phyloP scores from a whole-genome alignment of 2,329 filamentous ascomycete genomes.

The Dactylella cylindrospora region DNA sequence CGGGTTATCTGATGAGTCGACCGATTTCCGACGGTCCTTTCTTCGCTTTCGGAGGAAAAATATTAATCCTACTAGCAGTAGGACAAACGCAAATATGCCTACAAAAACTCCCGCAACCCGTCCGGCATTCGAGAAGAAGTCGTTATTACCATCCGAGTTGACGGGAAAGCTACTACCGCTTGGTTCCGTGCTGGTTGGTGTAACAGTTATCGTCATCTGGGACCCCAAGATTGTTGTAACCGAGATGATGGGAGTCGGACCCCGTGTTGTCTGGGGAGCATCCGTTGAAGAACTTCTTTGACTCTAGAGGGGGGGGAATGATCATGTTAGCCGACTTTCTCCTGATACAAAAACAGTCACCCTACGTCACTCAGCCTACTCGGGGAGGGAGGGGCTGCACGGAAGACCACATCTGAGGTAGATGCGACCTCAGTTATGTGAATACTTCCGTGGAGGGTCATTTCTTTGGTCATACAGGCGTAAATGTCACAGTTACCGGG shows the following conservation, averaged over 20 bases:
- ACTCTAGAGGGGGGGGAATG: too few relatives aligned
- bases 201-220: conserved; percentile 22
- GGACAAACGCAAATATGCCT: conserved; percentile 3
- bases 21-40: conserved; percentile 33
- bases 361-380: neutral
- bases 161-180: conserved; percentile 18
- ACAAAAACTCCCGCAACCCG: conserved; percentile 34
- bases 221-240: conserved; percentile 24
- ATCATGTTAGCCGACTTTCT: too few relatives aligned
- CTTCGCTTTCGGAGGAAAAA: conserved; percentile 32
- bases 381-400: conserved; percentile 4
- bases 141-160: conserved; percentile 2
- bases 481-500: conserved; percentile 38
- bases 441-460: conserved; percentile 9
- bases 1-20: conserved; percentile 29
- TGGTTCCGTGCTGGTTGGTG: conserved; percentile 11
- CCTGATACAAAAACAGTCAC: conserved; percentile 1
- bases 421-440: conserved; percentile 8
- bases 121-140: conserved; percentile 34
- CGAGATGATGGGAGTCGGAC: conserved; percentile 13
- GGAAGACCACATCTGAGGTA: conserved; percentile 4
- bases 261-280: too few relatives aligned
- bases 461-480: conserved; percentile 40
- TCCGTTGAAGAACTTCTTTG: too few relatives aligned
- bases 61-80: conserved; percentile 11